Percentiles rank a stretch among this genome's conserved stretches.
These are phyloP conservation scores for Fraxinus cuspidata DNA, from an alignment of 257 asterid species.

Conservation along the genomic window DNA sequence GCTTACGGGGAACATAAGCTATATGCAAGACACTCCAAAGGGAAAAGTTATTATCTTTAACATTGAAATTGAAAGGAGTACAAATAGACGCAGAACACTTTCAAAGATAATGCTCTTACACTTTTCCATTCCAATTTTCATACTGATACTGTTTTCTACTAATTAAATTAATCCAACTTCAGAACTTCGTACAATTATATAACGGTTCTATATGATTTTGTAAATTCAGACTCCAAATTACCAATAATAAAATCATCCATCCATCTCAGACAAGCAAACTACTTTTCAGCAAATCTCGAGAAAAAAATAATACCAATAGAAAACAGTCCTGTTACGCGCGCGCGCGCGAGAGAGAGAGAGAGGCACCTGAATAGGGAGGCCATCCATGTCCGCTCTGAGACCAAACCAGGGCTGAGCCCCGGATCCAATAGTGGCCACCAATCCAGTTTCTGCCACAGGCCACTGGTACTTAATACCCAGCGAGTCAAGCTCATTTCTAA, in stretches of 20 bases:
- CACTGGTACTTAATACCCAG: slow-evolving; percentile 68
- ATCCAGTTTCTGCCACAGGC: slow-evolving; percentile 80
- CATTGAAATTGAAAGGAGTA: neutral
- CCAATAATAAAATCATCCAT: neutral
- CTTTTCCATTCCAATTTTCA: neutral
- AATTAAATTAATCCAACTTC: neutral
- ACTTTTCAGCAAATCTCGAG: neutral
- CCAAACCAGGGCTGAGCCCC: slow-evolving; percentile 67
- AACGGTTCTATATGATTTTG: neutral
- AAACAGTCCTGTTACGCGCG: neutral
- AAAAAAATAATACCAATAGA: neutral
- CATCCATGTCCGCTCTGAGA: slow-evolving; percentile 97
- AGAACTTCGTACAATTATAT: neutral
- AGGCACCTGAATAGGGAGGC: slow-evolving; percentile 86
- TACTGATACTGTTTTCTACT: neutral
- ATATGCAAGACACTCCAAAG: neutral
- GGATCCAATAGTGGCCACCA: slow-evolving; percentile 74
- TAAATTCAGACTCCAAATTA: neutral
- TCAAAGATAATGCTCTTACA: neutral
- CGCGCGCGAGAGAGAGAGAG: no score
- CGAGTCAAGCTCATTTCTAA: slow-evolving; percentile 69
- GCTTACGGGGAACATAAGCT: no score
- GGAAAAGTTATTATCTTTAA: neutral
- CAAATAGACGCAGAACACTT: neutral
- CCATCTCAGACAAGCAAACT: neutral